These are phyloP conservation scores for Echinochloa phyllopogon DNA, from an alignment of 176 grass and related monocot genomes.

Conservation along the genomic window DNA sequence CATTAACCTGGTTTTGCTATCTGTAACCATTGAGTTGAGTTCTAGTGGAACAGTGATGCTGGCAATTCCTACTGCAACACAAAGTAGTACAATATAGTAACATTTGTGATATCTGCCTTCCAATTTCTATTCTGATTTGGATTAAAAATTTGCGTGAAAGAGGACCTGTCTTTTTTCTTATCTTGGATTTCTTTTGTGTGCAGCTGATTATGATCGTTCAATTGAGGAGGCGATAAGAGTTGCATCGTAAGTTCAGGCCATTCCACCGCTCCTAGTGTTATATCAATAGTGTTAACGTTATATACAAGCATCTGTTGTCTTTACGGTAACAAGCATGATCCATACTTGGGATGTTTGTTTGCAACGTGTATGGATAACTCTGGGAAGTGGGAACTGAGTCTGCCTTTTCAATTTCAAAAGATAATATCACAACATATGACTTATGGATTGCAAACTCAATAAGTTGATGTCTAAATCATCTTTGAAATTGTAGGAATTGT, in stretches of 20 bases:
- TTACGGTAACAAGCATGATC: constrained; percentile 6
- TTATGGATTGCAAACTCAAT: constrained; percentile 7
- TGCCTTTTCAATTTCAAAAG: constrained; percentile 14
- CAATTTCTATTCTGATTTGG: constrained; percentile 23
- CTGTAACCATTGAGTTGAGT: background rate
- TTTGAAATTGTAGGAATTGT: background rate
- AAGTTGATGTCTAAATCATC: background rate
- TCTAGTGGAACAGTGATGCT: background rate
- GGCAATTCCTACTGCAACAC: background rate
- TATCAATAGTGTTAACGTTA: background rate
- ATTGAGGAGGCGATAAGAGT: constrained; percentile 83
- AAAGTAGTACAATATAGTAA: constrained; percentile 6
- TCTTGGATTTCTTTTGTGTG: constrained; percentile 44
- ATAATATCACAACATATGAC: background rate
- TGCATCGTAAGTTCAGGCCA: constrained; percentile 64
- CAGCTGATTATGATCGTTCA: constrained; percentile 87
- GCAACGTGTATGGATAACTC: background rate
- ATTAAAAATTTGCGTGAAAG: background rate
- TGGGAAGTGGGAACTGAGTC: background rate
- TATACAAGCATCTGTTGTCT: background rate
- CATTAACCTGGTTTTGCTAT: background rate
- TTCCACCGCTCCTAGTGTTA: constrained; percentile 18
- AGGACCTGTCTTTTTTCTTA: constrained; percentile 8
- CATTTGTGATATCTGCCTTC: constrained; percentile 25
- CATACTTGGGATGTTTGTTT: background rate